Percentiles rank a stretch among this genome's conserved stretches.
phyloP scores from a whole-genome alignment of 768 basidiomycete genomes.

The Termitomyces sp. region DNA sequence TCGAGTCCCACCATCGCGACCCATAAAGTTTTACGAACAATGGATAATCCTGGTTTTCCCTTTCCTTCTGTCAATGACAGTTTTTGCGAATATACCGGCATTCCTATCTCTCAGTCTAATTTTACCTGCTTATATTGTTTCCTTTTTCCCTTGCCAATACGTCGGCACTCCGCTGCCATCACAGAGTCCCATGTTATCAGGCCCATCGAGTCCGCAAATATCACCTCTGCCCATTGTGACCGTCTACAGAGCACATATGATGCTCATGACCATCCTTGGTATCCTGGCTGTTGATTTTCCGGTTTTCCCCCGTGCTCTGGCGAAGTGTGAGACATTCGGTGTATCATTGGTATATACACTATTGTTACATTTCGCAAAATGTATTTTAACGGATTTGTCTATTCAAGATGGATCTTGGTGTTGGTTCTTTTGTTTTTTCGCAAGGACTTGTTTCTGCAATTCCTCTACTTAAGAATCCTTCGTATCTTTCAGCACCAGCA shows the following conservation, averaged over 20 bases:
- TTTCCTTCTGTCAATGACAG: conserved; percentile 75
- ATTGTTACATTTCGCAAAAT: conserved; percentile 1
- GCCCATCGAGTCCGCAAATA: conserved; percentile 17
- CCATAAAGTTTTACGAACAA: conserved; percentile 40
- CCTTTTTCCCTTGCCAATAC: conserved; percentile 36
- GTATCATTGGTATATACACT: conserved; percentile 72
- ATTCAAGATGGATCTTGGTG: conserved; percentile 92
- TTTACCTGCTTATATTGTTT: conserved; percentile 36
- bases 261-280: conserved; percentile 83
- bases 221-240: conserved; percentile 72
- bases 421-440: conserved; percentile 96
- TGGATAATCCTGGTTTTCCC: conserved; percentile 69
- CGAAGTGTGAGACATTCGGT: conserved; percentile 92
- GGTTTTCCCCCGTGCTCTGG: conserved; percentile 81
- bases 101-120: conserved; percentile 45
- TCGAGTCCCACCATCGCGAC: conserved; percentile 33
- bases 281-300: conserved; percentile 97
- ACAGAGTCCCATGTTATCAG: conserved; percentile 4
- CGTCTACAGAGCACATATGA: conserved; percentile 90
- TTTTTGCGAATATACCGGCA: conserved; percentile 56
- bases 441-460: conserved; percentile 90
- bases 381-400: conserved; percentile 1
- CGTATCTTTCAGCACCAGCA: conserved; percentile 42
- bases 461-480: conserved; percentile 63
- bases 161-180: conserved; percentile 51